Base-by-base conservation (phyloP, 1,284 basidiomycete genomes). In the Xanthoconium separans region DNA sequence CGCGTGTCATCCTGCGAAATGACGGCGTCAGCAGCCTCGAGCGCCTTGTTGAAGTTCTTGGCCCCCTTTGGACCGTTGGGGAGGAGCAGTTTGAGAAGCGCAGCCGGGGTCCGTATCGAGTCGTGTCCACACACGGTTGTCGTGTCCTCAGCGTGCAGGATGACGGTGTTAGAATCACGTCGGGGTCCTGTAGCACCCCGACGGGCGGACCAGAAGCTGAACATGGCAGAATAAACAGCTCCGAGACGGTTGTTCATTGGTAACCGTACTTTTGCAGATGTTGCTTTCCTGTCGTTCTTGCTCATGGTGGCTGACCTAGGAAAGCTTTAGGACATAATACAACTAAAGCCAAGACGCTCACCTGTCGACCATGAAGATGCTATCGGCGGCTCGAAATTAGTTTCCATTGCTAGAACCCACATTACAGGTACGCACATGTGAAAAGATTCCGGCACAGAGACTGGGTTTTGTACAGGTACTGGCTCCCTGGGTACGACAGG, bases 341-440 rank as follows among this genome's bases (percentile, higher is more conserved):
- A 43, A 16, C 30, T 6, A 3, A 10, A 37, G 6, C 3, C 2
- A 27, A 40, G 1, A 6, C n/a, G 47, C 53, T 37, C 54, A 77
- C 79, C 74, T 74, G 54, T 83, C 81, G 45, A 82, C 76, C 22
- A 78, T 73, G 54, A 82, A 82, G 24, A 83, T 75, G 2, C 82
- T 84, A 43, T 39, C 18, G 20, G 34, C 29, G 7, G 47, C n/a
- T 15, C 40, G n/a, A 36, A 9, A 16, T 58, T 9, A 57, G 27
- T 27, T 27, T 27, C 27, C 27, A 27, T 27, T 27, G 27, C 27
- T 27, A 27, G 27, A 27, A 27, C 6, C 27, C 27, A 27, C 27
- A 5, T 27, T 27, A 27, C 4, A 27, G 27, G 27, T 27, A 27
- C 27, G 3, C 27, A 27, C 27, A 27, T 27, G 27, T 27, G 27